Base-by-base conservation (phyloP, 1,284 basidiomycete genomes). In the Ustilago crameri region DNA sequence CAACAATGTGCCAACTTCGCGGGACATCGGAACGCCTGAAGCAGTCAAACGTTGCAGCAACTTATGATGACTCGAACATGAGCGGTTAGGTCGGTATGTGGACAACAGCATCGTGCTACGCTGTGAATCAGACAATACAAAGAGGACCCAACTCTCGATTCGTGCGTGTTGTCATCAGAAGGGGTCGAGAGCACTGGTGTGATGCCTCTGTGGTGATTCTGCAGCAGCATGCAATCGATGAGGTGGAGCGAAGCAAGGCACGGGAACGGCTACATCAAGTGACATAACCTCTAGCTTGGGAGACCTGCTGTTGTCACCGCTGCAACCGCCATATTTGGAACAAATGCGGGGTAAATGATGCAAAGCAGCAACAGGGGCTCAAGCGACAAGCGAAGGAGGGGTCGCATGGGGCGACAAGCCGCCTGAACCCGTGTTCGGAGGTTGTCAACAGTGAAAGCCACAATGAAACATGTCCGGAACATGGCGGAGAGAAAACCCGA, bases 291-390 rank as follows among this genome's bases (percentile, higher is more conserved):
- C 35, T 14, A 37, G 35, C n/a, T 15, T 37, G 35, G 35, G 9
- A 15, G 5, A 37, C 5, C 9, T n/a, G 17, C n/a, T 15, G 35
- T 5, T 5, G 12, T 17, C 35, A 17, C 15, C 15, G 17, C 35
- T 17, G n/a, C 35, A 37, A 14, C 35, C 5, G 5, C 15, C 35
- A 37, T 42, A 7, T 14, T 10, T 44, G 46, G 37, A 15, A 48
- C 22, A 53, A 61, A 61, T 61, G 58, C 58, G 58, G 58, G 58
- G 51, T 61, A 61, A 61, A 41, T 26, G 46, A 52, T 23, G 23
- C n/a, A 50, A 38, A 17, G 35, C 35, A 17, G 35, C 5, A 37
- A 9, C 14, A 37, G 35, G n/a, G 14, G 35, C n/a, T n/a, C 12
- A 37, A 14, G n/a, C 17, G 14, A 20, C 24, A 22, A 22, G 40